phyloP scores from a whole-genome alignment of 1,284 basidiomycete species.

The Anthracocystis setariae region DNA sequence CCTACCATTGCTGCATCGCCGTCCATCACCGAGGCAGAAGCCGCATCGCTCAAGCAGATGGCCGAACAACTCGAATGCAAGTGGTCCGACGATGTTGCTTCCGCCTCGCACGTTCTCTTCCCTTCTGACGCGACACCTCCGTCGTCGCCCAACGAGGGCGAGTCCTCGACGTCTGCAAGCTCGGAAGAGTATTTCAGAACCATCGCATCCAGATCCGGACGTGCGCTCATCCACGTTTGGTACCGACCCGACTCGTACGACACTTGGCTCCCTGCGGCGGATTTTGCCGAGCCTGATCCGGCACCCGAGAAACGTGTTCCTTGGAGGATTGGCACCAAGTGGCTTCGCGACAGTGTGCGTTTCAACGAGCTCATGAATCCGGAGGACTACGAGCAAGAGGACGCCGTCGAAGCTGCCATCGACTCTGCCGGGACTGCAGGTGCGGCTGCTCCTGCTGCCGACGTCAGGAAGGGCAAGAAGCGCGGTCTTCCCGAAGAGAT shows the following conservation, averaged over 20 bases:
- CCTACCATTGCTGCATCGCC: conserved; percentile 44
- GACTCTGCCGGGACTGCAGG: conserved; percentile 26
- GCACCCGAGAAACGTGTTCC: conserved; percentile 56
- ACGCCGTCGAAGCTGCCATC: conserved; percentile 36
- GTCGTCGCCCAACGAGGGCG: conserved; percentile 43
- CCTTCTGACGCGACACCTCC: conserved; percentile 51
- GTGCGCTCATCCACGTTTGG: conserved; percentile 67
- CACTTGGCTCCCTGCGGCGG: conserved; percentile 66
- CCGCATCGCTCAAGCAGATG: conserved; percentile 46
- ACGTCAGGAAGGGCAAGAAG: conserved; percentile 50
- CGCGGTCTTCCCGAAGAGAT: conserved; percentile 64
- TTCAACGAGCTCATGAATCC: conserved; percentile 68
- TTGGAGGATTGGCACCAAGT: conserved; percentile 60
- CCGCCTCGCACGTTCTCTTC: conserved; percentile 61
- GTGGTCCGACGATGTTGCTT: conserved; percentile 51
- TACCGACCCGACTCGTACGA: conserved; percentile 68
- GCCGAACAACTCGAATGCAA: conserved; percentile 57
- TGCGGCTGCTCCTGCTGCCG: conserved; percentile 18
- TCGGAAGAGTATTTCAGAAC: conserved; percentile 65
- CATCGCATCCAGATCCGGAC: conserved; percentile 57
- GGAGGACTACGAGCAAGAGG: conserved; percentile 66
- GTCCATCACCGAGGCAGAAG: conserved; percentile 62
- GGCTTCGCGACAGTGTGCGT: conserved; percentile 61
- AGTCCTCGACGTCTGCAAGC: conserved; percentile 18
- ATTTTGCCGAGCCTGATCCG: conserved; percentile 65